These are phyloP conservation scores for Miamiensis avidus DNA, from an alignment of 169 alveolate genomes.

Conservation along the genomic window DNA sequence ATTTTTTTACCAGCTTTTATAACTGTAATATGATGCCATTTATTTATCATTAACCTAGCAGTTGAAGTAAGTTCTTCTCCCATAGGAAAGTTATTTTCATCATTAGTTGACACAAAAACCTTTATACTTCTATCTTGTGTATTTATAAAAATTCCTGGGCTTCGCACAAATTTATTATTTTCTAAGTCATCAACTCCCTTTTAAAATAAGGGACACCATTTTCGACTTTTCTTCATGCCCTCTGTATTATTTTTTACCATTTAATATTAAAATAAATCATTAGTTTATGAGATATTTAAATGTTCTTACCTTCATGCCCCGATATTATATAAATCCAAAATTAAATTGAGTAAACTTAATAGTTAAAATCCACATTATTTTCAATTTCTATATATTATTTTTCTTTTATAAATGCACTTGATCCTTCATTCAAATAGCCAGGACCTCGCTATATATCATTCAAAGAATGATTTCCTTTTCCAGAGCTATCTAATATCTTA, in stretches of 20 bases:
- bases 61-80: conserved; percentile 18
- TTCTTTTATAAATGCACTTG: conserved; percentile 1
- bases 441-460: background rate
- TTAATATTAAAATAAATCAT: background rate
- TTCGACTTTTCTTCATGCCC: background rate
- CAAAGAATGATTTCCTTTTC: conserved; percentile 4
- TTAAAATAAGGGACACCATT: conserved; percentile 27
- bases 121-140: conserved; percentile 23
- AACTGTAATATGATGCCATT: conserved; percentile 30
- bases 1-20: background rate
- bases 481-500: background rate
- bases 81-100: background rate
- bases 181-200: conserved; percentile 26
- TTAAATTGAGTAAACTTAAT: background rate
- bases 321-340: background rate
- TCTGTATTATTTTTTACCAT: background rate
- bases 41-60: conserved; percentile 16
- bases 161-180: conserved; percentile 13
- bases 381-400: background rate
- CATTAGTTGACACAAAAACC: conserved; percentile 12
- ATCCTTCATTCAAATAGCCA: background rate
- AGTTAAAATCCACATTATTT: background rate
- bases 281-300: background rate
- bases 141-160: conserved; percentile 35
- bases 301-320: background rate